Conservation (phyloP, 1,284 basidiomycete species). For the Apiotrichum akiyoshidainum region DNA sequence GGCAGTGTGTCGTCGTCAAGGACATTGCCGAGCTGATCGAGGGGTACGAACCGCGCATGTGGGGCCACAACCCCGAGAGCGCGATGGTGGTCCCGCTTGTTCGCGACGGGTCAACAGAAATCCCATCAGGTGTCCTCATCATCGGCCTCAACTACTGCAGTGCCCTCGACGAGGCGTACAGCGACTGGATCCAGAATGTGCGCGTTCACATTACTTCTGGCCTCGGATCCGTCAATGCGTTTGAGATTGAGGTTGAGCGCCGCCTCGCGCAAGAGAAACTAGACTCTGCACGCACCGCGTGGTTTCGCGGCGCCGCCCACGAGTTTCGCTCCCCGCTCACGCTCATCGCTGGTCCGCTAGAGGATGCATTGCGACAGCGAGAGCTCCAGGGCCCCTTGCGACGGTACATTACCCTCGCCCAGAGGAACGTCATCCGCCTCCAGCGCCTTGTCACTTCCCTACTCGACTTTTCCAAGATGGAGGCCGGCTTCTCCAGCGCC, state of each 20-base stretch:
- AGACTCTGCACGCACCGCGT: slow-evolving; percentile 24
- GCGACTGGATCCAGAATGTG: slow-evolving; percentile 28
- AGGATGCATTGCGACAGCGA: slow-evolving; percentile 25
- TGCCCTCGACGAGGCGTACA: slow-evolving; percentile 32
- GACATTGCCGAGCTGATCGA: slow-evolving; percentile 27
- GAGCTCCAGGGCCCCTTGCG: slow-evolving; percentile 12
- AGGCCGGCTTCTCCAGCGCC: slow-evolving; percentile 32
- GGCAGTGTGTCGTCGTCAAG: slow-evolving; percentile 32
- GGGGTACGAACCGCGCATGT: slow-evolving; percentile 33
- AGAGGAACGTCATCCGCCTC: slow-evolving; percentile 32
- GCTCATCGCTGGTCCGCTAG: slow-evolving; percentile 28
- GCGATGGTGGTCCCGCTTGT: slow-evolving; percentile 45
- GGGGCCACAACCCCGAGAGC: slow-evolving; percentile 34
- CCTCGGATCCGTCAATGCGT: slow-evolving; percentile 12
- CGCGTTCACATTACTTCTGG: slow-evolving; percentile 16
- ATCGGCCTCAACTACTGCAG: slow-evolving; percentile 39
- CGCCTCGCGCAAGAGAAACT: slow-evolving; percentile 15
- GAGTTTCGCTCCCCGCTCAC: slow-evolving; percentile 34
- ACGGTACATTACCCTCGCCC: slow-evolving; percentile 21
- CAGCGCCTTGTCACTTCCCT: slow-evolving; percentile 35
- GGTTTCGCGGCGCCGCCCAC: slow-evolving; percentile 34
- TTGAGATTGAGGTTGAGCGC: slow-evolving; percentile 10
- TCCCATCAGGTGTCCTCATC: slow-evolving; percentile 36
- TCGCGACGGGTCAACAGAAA: slow-evolving; percentile 16
- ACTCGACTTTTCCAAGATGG: slow-evolving; percentile 35